These are phyloP conservation scores for Arabidopsis thaliana DNA, from an alignment of 345 rosid genomes.

Conservation along the genomic window DNA sequence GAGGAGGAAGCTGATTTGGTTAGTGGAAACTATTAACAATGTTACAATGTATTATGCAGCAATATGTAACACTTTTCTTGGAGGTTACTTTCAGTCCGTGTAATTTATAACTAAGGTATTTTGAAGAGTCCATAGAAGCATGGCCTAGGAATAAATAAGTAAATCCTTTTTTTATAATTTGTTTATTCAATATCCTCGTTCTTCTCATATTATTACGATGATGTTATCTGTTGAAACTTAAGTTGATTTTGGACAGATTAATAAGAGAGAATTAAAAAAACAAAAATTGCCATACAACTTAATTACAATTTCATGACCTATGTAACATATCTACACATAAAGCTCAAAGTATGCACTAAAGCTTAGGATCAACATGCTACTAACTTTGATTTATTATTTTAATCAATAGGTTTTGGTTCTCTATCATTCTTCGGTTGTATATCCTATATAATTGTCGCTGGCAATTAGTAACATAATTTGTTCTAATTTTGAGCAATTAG, in stretches of 20 bases:
- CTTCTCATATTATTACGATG: too few species aligned
- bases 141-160: too few species aligned
- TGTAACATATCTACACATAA: neutral
- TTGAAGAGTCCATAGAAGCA: too few species aligned
- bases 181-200: too few species aligned
- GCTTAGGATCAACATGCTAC: neutral
- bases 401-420: neutral
- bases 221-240: too few species aligned
- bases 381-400: neutral
- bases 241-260: too few species aligned
- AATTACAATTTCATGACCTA: neutral
- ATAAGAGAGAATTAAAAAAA: too few species aligned
- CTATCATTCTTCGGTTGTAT: neutral
- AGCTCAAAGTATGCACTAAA: neutral
- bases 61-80: too few species aligned
- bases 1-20: constrained; percentile 1
- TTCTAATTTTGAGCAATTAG: neutral
- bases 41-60: neutral
- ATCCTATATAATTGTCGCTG: neutral
- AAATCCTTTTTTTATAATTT: too few species aligned
- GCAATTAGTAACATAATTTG: neutral
- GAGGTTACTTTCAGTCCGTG: too few species aligned
- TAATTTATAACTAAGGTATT: too few species aligned
- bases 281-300: too few species aligned
- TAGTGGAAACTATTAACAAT: neutral